These are phyloP conservation scores for Candida dajiaensis DNA, from an alignment of 805 yeast genomes.

Conservation along the genomic window DNA sequence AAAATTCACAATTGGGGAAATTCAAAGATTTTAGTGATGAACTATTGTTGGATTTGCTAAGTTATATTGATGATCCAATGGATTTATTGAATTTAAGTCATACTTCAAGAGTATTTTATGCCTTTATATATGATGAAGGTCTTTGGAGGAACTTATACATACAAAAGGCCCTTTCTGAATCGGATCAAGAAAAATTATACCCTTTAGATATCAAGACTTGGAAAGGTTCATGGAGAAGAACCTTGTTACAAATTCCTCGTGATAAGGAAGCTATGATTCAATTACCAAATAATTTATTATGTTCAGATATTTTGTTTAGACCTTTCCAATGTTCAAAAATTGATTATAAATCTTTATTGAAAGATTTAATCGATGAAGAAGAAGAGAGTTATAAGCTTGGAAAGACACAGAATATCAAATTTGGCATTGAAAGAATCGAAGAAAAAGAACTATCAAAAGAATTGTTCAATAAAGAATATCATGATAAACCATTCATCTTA, in stretches of 20 bases:
- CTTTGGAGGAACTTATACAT: conserved; percentile 66
- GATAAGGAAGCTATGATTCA: conserved; percentile 39
- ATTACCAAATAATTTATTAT: conserved; percentile 45
- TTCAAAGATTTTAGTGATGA: conserved; percentile 58
- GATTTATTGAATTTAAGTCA: conserved; percentile 50
- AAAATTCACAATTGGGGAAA: conserved; percentile 41
- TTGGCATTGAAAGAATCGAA: conserved; percentile 46
- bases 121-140: conserved; percentile 71
- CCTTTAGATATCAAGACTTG: conserved; percentile 37
- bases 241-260: conserved; percentile 38
- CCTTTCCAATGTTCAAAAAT: conserved; percentile 80
- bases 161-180: conserved; percentile 14
- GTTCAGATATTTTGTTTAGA: conserved; percentile 73
- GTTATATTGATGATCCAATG: conserved; percentile 38
- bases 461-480: conserved; percentile 40
- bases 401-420: conserved; percentile 17
- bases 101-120: conserved; percentile 63
- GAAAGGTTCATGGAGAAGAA: conserved; percentile 79
- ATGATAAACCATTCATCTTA: conserved; percentile 61
- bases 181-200: conserved; percentile 13
- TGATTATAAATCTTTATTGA: conserved; percentile 46
- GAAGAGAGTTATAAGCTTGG: conserved; percentile 19
- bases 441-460: conserved; percentile 39
- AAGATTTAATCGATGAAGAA: conserved; percentile 44
- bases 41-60: conserved; percentile 46